Percentiles rank a stretch among this genome's conserved stretches.
Conservation (phyloP, 2,329 filamentous ascomycete species). For the Aspergillus chevalieri region DNA sequence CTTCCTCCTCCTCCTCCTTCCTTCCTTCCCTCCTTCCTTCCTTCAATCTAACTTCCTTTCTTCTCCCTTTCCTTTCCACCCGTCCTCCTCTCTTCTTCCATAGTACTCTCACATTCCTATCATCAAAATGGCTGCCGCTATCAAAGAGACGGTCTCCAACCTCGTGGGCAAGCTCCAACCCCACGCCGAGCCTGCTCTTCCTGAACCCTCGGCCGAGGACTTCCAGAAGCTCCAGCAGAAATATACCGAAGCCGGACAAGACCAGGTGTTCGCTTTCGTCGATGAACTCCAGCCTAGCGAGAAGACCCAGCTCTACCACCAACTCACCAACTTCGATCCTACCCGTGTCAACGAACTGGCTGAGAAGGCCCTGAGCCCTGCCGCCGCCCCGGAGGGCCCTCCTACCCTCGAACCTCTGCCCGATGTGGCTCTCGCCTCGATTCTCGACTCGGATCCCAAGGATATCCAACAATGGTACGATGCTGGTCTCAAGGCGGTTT, state of each 20-base stretch:
- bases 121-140: constrained; percentile 32
- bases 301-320: constrained; percentile 71
- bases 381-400: constrained; percentile 45
- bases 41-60: constrained; percentile 1
- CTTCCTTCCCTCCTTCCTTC: constrained; percentile 1
- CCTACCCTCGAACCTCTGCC: constrained; percentile 77
- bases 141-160: constrained; percentile 44
- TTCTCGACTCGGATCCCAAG: constrained; percentile 75
- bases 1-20: too few species aligned
- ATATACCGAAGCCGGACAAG: constrained; percentile 69
- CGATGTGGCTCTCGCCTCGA: constrained; percentile 76
- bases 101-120: background rate
- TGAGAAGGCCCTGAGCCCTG: constrained; percentile 72
- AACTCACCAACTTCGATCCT: constrained; percentile 77
- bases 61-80: background rate
- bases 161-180: constrained; percentile 43
- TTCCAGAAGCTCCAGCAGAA: constrained; percentile 63
- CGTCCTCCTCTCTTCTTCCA: background rate
- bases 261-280: constrained; percentile 81
- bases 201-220: constrained; percentile 57
- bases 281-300: constrained; percentile 68
- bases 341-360: constrained; percentile 81
- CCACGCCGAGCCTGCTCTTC: constrained; percentile 31
- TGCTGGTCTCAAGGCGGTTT: constrained; percentile 58
- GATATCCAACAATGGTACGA: constrained; percentile 82